Conservation (phyloP, 2,329 filamentous ascomycete genomes). For the Rhinocladiella similis region DNA sequence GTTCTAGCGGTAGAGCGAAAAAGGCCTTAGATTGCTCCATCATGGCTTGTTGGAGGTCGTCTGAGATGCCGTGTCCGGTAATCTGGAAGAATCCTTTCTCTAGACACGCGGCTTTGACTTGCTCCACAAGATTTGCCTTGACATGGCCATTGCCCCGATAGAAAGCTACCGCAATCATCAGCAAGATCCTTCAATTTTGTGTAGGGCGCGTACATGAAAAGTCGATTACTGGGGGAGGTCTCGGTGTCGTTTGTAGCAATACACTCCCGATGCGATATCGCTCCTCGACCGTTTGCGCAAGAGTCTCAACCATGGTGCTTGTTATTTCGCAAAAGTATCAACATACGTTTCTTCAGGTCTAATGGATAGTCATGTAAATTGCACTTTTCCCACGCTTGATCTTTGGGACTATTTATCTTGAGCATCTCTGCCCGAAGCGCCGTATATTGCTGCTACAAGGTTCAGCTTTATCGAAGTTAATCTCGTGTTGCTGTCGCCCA, state of each 20-base stretch:
- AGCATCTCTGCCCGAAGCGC: too few relatives aligned
- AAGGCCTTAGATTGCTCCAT: constrained; percentile 46
- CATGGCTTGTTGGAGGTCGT: constrained; percentile 41
- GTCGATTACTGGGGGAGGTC: not conserved
- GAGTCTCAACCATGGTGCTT: too few relatives aligned
- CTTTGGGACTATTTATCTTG: too few relatives aligned
- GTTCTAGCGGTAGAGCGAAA: constrained; percentile 44
- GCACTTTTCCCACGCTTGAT: too few relatives aligned
- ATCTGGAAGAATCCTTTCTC: constrained; percentile 57
- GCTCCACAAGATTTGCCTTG: constrained; percentile 27
- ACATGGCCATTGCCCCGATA: not conserved
- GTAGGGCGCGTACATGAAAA: not conserved
- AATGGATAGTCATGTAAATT: too few relatives aligned
- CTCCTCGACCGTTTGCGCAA: too few relatives aligned
- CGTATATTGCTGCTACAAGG: too few relatives aligned
- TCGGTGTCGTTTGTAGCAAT: not conserved
- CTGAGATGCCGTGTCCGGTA: constrained; percentile 47
- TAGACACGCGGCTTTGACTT: constrained; percentile 45
- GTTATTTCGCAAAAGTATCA: not conserved
- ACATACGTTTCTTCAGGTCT: too few relatives aligned
- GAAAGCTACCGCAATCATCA: constrained; percentile 1
- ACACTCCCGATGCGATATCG: too few relatives aligned
- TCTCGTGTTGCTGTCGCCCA: too few relatives aligned
- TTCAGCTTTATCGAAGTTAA: too few relatives aligned
- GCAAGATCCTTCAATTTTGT: not conserved